These are phyloP conservation scores for Tylopilus vinaceipallidus DNA, from an alignment of 768 basidiomycete genomes.

Conservation along the genomic window DNA sequence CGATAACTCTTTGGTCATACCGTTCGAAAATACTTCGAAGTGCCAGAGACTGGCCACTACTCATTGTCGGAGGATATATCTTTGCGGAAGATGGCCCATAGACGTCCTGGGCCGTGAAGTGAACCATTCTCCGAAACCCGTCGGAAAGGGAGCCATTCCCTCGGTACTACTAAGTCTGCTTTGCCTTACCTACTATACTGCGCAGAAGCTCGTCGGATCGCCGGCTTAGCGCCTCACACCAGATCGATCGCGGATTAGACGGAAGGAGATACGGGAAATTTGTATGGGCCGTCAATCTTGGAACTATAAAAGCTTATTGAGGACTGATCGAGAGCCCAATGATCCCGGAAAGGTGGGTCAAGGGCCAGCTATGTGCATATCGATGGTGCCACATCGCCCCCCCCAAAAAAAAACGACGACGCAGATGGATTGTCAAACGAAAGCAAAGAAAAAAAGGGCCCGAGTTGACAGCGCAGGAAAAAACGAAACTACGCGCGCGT, in stretches of 20 bases:
- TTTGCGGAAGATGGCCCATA: slow-evolving; percentile 17
- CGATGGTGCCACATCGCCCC: too few relatives aligned
- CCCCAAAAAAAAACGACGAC: too few relatives aligned
- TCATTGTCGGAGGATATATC: background rate
- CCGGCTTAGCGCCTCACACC: background rate
- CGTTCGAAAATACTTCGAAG: background rate
- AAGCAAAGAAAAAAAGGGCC: too few relatives aligned
- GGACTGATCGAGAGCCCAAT: too few relatives aligned
- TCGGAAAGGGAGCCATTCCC: slow-evolving; percentile 4
- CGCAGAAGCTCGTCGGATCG: background rate
- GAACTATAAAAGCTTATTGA: too few relatives aligned
- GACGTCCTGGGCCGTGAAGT: slow-evolving; percentile 11
- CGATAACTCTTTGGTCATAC: background rate
- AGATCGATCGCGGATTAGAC: background rate
- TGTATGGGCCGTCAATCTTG: slow-evolving; percentile 17
- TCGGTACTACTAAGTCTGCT: too few relatives aligned
- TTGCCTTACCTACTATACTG: too few relatives aligned
- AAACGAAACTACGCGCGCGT: too few relatives aligned
- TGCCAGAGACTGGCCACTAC: background rate
- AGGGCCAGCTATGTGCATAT: too few relatives aligned
- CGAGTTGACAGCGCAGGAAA: too few relatives aligned
- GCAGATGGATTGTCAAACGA: too few relatives aligned
- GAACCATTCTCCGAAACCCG: slow-evolving; percentile 8
- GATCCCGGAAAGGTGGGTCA: too few relatives aligned
- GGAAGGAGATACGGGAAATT: slow-evolving; percentile 2